Evolutionary conservation across 345 rosid species (phyloP), one percentile per base, ranked within the genome.

Genomic region (Ailanthus altissimus): DNA sequence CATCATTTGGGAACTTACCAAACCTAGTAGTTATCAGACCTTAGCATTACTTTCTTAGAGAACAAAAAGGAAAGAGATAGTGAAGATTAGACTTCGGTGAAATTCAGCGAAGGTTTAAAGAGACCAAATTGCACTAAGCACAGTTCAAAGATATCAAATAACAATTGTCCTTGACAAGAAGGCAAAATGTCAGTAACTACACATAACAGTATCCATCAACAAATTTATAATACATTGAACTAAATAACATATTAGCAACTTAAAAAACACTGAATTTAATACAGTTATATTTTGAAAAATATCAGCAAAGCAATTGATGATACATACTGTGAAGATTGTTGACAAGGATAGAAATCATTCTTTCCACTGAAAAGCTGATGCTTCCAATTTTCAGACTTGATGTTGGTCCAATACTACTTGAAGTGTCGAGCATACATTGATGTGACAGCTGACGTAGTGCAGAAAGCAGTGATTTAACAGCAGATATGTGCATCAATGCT

Each of bases 291-390:
- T 72, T 50, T 14, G 42, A 47, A 42, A 68, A 68, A 78, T 23
- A 50, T 72, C 66, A 11, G 56, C 20, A 79, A 70, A 76, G 72
- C 12, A 51, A 70, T 47, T 43, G 65, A 67, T 43, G 74, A 57
- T 75, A 90, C 99, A 61, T 90, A 95, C 99, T 88, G 72, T 96
- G 97, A 85, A 96, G 92, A 90, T 96, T 96, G 81, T 92, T 93
- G 84, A 86, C 90, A 83, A 96, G 94, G 78, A 96, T 81, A 59
- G 94, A 93, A 78, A 96, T 90, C 94, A 96, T 93, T 86, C 93
- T 90, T 82, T 96, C 99, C 79, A 96, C 97, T 7, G 97, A 90
- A 84, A 93, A 96, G 74, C 86, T 88, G 80, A 96, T 86, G 84
- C 84, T 93, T 82, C 97, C 99, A 78, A 89, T 70, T 79, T 91